Percentiles rank a stretch among this genome's conserved stretches.
Evolutionary conservation across 306 rosid species (phyloP).

Genomic region (Quercus aquifolioides): DNA sequence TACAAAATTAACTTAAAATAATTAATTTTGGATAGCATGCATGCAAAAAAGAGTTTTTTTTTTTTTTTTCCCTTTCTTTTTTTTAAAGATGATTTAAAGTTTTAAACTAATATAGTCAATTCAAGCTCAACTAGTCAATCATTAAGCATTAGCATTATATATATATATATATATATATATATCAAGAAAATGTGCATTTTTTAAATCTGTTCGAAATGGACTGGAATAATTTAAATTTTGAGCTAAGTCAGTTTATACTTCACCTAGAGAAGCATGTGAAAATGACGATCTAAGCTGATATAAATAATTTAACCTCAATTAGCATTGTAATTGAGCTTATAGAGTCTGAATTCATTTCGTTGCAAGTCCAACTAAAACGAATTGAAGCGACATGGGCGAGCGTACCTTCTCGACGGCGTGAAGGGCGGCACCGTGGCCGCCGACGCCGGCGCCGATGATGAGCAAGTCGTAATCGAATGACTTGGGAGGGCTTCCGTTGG

Average conservation of each 20-base stretch:
- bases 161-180: too few relatives aligned
- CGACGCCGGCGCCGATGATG: conserved; percentile 96
- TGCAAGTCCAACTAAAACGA: background rate
- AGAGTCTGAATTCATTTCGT: background rate
- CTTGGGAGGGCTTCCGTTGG: conserved; percentile 65
- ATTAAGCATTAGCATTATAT: too few relatives aligned
- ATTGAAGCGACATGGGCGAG: too few relatives aligned
- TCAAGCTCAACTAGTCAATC: too few relatives aligned
- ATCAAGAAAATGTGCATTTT: too few relatives aligned
- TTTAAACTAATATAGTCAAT: too few relatives aligned
- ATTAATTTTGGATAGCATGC: background rate
- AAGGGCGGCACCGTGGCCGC: conserved; percentile 97
- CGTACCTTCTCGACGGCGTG: conserved; percentile 93
- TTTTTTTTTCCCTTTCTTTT: too few relatives aligned
- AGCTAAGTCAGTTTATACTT: too few relatives aligned
- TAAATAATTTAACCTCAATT: background rate
- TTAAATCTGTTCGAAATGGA: too few relatives aligned
- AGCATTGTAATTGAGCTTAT: background rate
- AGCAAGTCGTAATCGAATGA: conserved; percentile 87
- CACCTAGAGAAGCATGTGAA: background rate
- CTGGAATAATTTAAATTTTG: too few relatives aligned
- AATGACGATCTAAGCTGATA: background rate
- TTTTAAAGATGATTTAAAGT: too few relatives aligned
- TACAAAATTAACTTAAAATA: background rate
- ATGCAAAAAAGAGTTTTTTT: too few relatives aligned